phyloP scores from a whole-genome alignment of 1,139 yeast species.

The Pichia sp. region DNA sequence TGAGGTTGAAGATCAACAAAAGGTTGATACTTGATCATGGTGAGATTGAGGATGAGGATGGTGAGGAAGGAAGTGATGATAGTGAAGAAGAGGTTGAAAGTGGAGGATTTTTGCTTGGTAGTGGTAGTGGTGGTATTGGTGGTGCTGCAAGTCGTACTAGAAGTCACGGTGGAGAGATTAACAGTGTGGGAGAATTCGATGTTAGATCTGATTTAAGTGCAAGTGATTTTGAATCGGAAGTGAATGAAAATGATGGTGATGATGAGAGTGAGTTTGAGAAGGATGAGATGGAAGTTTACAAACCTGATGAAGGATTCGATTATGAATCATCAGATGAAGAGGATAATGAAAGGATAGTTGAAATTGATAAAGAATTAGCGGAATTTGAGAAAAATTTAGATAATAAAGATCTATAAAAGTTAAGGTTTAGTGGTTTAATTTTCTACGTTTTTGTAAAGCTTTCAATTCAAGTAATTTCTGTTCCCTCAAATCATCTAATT shows the following conservation, averaged over 20 bases:
- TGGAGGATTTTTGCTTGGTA: constrained; percentile 17
- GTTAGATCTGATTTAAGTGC: constrained; percentile 9
- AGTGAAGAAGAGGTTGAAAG: constrained; percentile 13
- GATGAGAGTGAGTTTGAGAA: constrained; percentile 6
- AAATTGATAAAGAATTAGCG: constrained; percentile 12
- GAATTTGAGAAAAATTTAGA: constrained; percentile 8
- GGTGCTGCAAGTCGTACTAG: constrained; percentile 13
- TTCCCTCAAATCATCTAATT: constrained; percentile 28
- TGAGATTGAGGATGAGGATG: constrained; percentile 29
- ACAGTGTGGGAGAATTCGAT: constrained; percentile 6
- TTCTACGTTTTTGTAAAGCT: constrained; percentile 25
- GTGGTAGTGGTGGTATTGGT: constrained; percentile 3
- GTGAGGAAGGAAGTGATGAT: constrained; percentile 16
- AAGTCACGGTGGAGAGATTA: constrained; percentile 8
- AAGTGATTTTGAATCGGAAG: constrained; percentile 15
- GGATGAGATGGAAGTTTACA: constrained; percentile 2
- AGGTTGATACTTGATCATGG: constrained; percentile 67
- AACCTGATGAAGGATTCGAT: not conserved
- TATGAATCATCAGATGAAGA: constrained; percentile 1
- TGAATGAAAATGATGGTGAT: constrained; percentile 1
- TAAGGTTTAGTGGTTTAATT: constrained; percentile 26
- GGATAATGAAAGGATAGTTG: constrained; percentile 6
- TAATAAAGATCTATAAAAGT: constrained; percentile 25
- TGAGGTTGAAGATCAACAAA: constrained; percentile 64
- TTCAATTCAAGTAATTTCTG: constrained; percentile 23